Conservation (phyloP, 495 filamentous ascomycete genomes). For the Aspergillus bridgeri region DNA sequence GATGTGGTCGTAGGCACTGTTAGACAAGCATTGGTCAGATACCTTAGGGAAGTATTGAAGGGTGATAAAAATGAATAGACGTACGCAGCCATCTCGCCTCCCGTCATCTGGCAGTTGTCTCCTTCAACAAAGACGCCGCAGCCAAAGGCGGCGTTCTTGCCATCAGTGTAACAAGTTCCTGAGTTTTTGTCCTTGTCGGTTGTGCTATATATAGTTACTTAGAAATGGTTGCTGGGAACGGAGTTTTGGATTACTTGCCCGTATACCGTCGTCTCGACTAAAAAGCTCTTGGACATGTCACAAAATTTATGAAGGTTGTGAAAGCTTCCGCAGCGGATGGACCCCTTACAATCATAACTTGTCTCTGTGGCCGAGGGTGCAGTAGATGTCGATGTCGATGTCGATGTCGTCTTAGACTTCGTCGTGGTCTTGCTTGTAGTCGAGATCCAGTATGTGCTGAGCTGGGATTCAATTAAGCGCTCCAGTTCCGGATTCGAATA, state of each 20-base stretch:
- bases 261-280: background rate
- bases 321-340: constrained; percentile 4
- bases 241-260: constrained; percentile 4
- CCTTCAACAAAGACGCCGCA: constrained; percentile 13
- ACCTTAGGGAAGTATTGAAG: no score
- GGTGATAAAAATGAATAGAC: constrained; percentile 2
- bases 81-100: constrained; percentile 7
- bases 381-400: no score
- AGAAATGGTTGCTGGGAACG: no score
- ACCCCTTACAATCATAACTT: no score
- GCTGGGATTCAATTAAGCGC: no score
- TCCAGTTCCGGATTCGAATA: no score
- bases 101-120: constrained; percentile 6
- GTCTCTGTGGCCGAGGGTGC: no score
- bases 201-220: constrained; percentile 1
- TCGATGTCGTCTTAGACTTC: no score
- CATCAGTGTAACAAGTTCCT: constrained; percentile 9
- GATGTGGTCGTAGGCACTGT: constrained; percentile 13
- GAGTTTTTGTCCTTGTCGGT: background rate
- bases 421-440: no score
- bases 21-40: no score
- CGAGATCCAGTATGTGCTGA: no score
- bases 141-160: constrained; percentile 9
- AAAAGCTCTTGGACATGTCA: constrained; percentile 7
- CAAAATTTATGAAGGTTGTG: constrained; percentile 7